Base-by-base conservation (phyloP, 2,329 filamentous ascomycete species). In the Phaeophleospora eucalypticola region DNA sequence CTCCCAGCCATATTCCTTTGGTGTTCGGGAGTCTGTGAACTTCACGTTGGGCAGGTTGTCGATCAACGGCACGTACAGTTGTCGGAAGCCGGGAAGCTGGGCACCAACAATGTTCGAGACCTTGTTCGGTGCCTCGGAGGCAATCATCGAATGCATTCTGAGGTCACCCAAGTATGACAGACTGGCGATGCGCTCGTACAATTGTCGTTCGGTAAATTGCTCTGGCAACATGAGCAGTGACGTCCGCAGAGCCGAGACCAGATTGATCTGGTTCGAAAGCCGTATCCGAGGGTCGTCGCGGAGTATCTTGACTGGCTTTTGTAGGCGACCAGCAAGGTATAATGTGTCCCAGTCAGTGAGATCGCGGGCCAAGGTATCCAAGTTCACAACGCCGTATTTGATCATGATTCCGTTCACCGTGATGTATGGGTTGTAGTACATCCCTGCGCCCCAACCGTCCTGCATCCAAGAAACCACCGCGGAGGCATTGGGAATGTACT, bases 301-400 rank as follows among this genome's bases (percentile, higher is more conserved):
- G 15, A 98, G 79, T 57, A 98, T 97, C 73, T 98, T 97, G 68
- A 95, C 93, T 1, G 93, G 93, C 67, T 98, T 98, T 55, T 98
- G 93, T 43, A 98, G 77, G 27, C 93, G 86, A 3, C 93, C 93
- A 4, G 94, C 93, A n/a, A 98, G 80, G 68, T 98, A 98, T 19
- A 98, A 75, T 0, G 89, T 95, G 53, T 95, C 84, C 93, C 93
- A 98, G 48, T 89, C 82, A 21, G 82, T 86, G 18, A 98, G 78
- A 65, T 98, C 93, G 35, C 77, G 79, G 60, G 89, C 90, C 14
- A 98, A 75, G 2, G 90, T 96, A 63, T 94, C 84, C 56, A 97
- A 79, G 61, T 94, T 95, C 36, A 96, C 94, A 17, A 98, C 93
- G 16, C 91, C 93, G 61, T 98, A 98, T 71, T 98, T 98, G 69